Conservation (phyloP, 2,329 filamentous ascomycete species). For the Aspergillus pseudoterreus region DNA sequence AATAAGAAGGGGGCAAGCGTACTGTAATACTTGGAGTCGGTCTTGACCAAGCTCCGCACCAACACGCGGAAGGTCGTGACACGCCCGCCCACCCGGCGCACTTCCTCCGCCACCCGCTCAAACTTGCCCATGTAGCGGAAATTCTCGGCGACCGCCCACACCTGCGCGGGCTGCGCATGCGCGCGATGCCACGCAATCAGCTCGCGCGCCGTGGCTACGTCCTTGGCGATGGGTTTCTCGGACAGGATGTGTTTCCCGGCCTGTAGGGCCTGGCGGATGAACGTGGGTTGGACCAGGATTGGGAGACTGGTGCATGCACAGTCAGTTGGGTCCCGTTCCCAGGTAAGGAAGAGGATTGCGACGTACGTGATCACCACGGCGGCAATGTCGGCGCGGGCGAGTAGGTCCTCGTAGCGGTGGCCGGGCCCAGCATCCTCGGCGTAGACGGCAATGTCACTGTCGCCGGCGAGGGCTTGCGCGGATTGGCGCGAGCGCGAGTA, state of each 20-base stretch:
- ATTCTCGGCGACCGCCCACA: constrained; percentile 55
- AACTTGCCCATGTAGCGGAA: constrained; percentile 52
- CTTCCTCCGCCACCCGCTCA: constrained; percentile 42
- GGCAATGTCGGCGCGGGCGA: constrained; percentile 47
- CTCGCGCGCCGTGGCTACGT: constrained; percentile 48
- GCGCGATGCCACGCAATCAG: constrained; percentile 50
- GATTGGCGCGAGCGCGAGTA: constrained; percentile 57
- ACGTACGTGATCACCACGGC: constrained; percentile 51
- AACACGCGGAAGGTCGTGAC: constrained; percentile 50
- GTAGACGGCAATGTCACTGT: constrained; percentile 48
- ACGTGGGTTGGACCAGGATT: constrained; percentile 50
- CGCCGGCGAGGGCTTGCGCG: constrained; percentile 41
- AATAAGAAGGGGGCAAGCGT: constrained; percentile 14
- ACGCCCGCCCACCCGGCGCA: constrained; percentile 45
- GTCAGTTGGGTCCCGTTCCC: not conserved
- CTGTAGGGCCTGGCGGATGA: constrained; percentile 46
- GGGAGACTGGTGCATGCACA: constrained; percentile 40
- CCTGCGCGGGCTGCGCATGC: constrained; percentile 37
- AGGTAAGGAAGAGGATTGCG: not conserved
- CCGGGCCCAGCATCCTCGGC: constrained; percentile 51
- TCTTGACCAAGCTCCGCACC: constrained; percentile 42
- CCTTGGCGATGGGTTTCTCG: constrained; percentile 57
- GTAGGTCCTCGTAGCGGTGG: constrained; percentile 44
- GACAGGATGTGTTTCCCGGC: constrained; percentile 56
- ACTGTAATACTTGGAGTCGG: constrained; percentile 54